Evolutionary conservation across 1,139 yeast species (phyloP).

Genomic region (Zygosaccharomyces pseudobailii): DNA sequence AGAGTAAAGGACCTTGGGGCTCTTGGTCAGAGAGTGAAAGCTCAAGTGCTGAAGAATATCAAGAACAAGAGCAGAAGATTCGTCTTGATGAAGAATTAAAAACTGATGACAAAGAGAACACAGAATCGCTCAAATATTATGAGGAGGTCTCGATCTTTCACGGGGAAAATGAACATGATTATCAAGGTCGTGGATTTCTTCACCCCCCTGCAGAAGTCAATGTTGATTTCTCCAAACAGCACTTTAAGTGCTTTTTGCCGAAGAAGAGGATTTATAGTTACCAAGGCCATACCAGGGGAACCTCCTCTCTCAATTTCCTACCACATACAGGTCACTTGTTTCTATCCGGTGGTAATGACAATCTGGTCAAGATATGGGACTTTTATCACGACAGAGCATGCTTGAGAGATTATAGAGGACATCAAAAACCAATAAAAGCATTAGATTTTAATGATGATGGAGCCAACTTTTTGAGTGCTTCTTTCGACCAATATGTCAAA

Average conservation of each 20-base stretch:
- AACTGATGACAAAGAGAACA: conserved; percentile 15
- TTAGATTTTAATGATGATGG: conserved; percentile 55
- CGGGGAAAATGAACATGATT: conserved; percentile 47
- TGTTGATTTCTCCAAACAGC: conserved; percentile 43
- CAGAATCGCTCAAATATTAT: conserved; percentile 9
- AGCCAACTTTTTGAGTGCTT: conserved; percentile 59
- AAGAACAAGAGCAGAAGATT: too few relatives aligned
- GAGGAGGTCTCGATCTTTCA: conserved; percentile 46
- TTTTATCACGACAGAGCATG: conserved; percentile 53
- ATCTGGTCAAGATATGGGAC: conserved; percentile 65
- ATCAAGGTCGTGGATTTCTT: conserved; percentile 58
- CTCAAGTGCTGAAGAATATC: conserved; percentile 14
- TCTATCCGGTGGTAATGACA: conserved; percentile 75
- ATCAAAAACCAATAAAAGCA: conserved; percentile 61
- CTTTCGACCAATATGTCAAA: conserved; percentile 60
- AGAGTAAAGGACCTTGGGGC: conserved; percentile 42
- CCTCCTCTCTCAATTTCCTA: conserved; percentile 56
- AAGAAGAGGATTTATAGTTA: conserved; percentile 53
- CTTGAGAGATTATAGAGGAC: conserved; percentile 68
- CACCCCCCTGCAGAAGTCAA: conserved; percentile 53
- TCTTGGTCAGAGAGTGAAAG: conserved; percentile 27
- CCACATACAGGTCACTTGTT: conserved; percentile 74
- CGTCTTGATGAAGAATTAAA: conserved; percentile 15
- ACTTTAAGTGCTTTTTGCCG: conserved; percentile 65
- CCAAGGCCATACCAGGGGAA: conserved; percentile 63